phyloP scores from a whole-genome alignment of 23 red algal genomes.

The Cyanidioschyzon merolae region DNA sequence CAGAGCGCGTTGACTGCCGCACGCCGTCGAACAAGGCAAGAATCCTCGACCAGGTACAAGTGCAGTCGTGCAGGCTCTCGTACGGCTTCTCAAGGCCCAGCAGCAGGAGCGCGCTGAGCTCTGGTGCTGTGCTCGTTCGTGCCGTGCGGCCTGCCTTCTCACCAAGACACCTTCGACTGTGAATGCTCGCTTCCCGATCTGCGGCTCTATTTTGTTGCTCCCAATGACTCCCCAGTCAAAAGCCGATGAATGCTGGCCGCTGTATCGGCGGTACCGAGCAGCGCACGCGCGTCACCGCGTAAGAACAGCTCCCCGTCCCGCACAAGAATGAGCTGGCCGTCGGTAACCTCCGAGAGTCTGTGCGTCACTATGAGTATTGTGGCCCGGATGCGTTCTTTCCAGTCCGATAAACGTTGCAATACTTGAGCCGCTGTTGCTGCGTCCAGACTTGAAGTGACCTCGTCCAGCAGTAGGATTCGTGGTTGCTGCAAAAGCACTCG shows the following conservation, averaged over 20 bases:
- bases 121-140: too few species aligned
- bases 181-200: too few species aligned
- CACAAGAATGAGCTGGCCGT: neutral
- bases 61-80: too few species aligned
- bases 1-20: too few species aligned
- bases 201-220: too few species aligned
- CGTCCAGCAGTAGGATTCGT: conserved; percentile 48
- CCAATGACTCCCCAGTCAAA: neutral
- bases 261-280: neutral
- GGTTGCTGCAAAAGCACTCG: conserved; percentile 45
- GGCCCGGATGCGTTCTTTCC: conserved; percentile 3
- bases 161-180: too few species aligned
- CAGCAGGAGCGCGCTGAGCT: too few species aligned
- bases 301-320: neutral
- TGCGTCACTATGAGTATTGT: conserved; percentile 28
- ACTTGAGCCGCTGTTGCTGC: conserved; percentile 13
- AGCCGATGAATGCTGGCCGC: neutral
- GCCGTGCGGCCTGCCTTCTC: too few species aligned
- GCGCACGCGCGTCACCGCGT: neutral
- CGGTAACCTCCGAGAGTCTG: conserved; percentile 16
- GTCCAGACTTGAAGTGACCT: conserved; percentile 65
- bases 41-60: too few species aligned
- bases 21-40: too few species aligned
- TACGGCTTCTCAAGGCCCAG: too few species aligned
- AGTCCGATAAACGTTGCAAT: neutral